phyloP scores from a whole-genome alignment of 2,329 filamentous ascomycete genomes.

The Chaetomium olivaceum region DNA sequence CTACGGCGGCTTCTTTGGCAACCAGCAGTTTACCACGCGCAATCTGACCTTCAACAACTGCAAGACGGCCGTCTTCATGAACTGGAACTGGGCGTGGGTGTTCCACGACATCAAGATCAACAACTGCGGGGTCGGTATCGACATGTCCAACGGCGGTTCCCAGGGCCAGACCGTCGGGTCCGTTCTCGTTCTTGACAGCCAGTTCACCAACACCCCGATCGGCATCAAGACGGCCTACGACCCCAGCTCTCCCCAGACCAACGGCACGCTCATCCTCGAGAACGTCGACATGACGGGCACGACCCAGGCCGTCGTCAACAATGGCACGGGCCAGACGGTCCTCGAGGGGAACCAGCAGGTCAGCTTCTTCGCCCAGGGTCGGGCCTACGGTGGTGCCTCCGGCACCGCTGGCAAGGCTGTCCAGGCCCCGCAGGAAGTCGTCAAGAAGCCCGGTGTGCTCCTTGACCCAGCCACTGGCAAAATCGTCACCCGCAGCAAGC shows the following conservation, averaged over 20 bases:
- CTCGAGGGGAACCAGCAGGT: conserved; percentile 71
- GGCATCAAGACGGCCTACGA: conserved; percentile 77
- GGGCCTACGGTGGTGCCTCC: conserved; percentile 58
- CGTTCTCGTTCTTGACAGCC: conserved; percentile 78
- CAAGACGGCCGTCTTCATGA: conserved; percentile 82
- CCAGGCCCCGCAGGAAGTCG: conserved; percentile 58
- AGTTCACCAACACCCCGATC: conserved; percentile 71
- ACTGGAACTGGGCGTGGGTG: conserved; percentile 89
- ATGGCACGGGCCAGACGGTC: conserved; percentile 57
- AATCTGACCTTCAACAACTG: conserved; percentile 81
- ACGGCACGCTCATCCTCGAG: conserved; percentile 81
- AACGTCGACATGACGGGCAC: conserved; percentile 83
- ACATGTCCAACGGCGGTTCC: conserved; percentile 68
- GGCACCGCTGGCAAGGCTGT: conserved; percentile 52
- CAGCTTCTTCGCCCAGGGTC: conserved; percentile 76
- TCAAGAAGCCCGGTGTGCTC: conserved; percentile 66
- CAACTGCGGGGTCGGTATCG: conserved; percentile 72
- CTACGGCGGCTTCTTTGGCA: conserved; percentile 77
- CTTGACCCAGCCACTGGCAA: conserved; percentile 61
- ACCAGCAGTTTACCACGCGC: conserved; percentile 83
- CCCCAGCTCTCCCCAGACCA: conserved; percentile 62
- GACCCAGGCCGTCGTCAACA: conserved; percentile 63
- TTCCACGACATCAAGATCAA: conserved; percentile 76
- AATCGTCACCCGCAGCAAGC: conserved; percentile 82
- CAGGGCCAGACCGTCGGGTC: conserved; percentile 79